Base-by-base conservation (phyloP, 208 protist genomes). In the Trypanosoma avium region DNA sequence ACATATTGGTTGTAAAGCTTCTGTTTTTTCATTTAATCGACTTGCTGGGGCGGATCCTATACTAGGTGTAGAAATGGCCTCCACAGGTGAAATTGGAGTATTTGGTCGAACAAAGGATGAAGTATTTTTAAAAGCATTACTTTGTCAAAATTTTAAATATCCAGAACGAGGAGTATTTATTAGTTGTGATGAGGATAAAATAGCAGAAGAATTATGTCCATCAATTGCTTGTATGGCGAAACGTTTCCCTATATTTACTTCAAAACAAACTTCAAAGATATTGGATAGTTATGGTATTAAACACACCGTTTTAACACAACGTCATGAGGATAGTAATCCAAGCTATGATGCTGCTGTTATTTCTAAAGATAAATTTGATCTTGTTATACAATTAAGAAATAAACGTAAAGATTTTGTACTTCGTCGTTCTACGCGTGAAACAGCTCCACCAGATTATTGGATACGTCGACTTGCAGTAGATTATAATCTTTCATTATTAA, bases 41-140 rank as follows among this genome's bases (percentile, higher is more conserved):
- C 86, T 99, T 24, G 79, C 81, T 47, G 96, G 97, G 45, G 97
- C 98, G 7, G 98, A 99, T 74, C 98, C 98, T n/a, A 93, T 98
- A 22, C 79, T 99, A 7, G 97, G 98, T 46, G 98, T 99, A 6
- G 98, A 99, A 79, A 99, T 99, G 98, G 93, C 97, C 7, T 97
- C 92, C 24, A 98, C 92, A 7, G 97, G 97, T 53, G 97, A 99
- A 78, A 95, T 99, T n/a, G 97, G 94, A 17, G 97, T 97, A 50
- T 98, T 98, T 73, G 97, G 97, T 17, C 75, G 84, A 29, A 79
- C 88, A 67, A 86, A 80, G 61, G 57, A 83, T 47, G 93, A 97
- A 57, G 95, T 95, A 19, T 97, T 97, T 70, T 68, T 96, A 27
- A 97, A 97, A 75, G 91, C 89, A 33, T 82, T 97, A 78, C 60